Base-by-base conservation (phyloP, 768 basidiomycete genomes). In the Stropharia rugosoannulata region DNA sequence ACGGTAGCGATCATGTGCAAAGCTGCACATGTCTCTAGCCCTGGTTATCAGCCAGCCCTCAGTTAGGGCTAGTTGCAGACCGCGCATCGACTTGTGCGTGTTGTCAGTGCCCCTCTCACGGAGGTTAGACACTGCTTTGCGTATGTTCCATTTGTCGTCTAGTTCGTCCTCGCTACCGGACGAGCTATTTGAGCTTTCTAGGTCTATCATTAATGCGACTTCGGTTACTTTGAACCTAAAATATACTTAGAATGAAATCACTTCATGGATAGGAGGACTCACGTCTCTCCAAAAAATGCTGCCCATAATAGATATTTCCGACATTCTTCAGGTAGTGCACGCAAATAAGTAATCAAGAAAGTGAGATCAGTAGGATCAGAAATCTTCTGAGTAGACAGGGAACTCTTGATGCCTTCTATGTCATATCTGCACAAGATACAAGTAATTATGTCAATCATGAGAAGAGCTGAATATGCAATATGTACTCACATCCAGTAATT, bases 41-140 rank as follows among this genome's bases (percentile, higher is more conserved):
- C 85, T 74, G 55, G 87, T 85, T 5, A 86, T 81, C 9, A 90
- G 73, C 87, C 87, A 90, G 1, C 89, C 89, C 65, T 89, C 87
- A 1, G 81, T 70, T 16, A 89, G 78, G 1, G 86, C 87, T 15
- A 78, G 67, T 64, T 89, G 87, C 36, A 87, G 72, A 4, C 87
- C 87, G 18, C 81, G 81, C 76, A 89, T 87, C 3, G 86, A 86
- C 16, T 75, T 76, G 32, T 82, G 80, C 35, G 81, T 71, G 59
- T 71, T 71, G n/a, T 63, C 71, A 0, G 74, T 63, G 11, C 69
- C 72, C 9, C 71, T 72, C 42, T 83, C 80, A 32, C 75, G 75
- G 8, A 81, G 67, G 46, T 72, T 78, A 9, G 75, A 73, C 2
- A 80, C 79, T 2, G 80, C 77, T 62, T 80, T 80, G 46, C 79